Conservation (phyloP, 805 yeast genomes). For the Metschnikowia colocasiae region DNA sequence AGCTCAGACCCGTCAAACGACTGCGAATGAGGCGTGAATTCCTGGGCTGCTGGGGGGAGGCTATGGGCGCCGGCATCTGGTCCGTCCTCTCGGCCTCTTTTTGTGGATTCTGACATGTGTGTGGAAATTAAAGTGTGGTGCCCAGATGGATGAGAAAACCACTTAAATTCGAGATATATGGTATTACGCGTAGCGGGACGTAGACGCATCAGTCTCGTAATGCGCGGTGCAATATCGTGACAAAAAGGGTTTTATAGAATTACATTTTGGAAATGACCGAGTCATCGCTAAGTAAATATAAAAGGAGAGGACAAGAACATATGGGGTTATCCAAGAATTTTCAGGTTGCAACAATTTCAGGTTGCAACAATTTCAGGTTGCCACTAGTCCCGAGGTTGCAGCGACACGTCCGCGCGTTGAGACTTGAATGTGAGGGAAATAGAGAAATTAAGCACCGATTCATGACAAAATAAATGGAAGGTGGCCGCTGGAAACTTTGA, state of each 20-base stretch:
- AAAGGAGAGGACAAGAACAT: too few relatives aligned
- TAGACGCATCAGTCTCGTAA: neutral
- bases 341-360: too few relatives aligned
- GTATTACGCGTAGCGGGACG: conserved; percentile 2
- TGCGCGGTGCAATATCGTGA: neutral
- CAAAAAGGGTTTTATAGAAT: too few relatives aligned
- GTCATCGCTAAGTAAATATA: too few relatives aligned
- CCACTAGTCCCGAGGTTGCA: neutral
- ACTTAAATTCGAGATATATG: conserved; percentile 1
- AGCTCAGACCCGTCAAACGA: neutral
- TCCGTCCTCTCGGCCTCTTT: conserved; percentile 13
- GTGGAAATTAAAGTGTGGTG: neutral
- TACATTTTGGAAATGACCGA: too few relatives aligned
- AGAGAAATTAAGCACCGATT: neutral
- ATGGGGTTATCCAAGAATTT: too few relatives aligned
- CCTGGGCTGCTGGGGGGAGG: conserved; percentile 29
- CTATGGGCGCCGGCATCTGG: conserved; percentile 27
- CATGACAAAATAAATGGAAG: neutral
- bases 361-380: too few relatives aligned
- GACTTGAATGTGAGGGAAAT: neutral
- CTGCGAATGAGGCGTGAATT: neutral
- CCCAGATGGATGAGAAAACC: neutral
- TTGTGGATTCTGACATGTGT: conserved; percentile 2
- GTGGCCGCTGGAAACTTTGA: too few relatives aligned
- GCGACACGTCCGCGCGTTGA: neutral